Evolutionary conservation across 176 grass and related monocot genomes (phyloP).

Genomic region (Ampelocalamus luodianensis): DNA sequence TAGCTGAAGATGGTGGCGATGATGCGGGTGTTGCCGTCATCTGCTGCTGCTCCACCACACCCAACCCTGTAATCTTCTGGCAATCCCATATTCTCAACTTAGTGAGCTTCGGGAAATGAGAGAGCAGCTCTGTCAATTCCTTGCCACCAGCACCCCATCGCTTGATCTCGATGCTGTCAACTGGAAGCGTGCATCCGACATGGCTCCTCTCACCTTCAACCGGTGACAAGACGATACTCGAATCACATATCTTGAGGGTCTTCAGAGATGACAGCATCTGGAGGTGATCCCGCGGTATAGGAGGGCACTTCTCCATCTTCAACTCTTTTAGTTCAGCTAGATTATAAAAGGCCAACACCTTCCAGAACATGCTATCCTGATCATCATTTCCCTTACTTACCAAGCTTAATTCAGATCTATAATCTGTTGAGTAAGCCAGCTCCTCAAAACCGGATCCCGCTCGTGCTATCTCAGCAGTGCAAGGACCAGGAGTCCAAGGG

Average conservation of each 20-base stretch:
- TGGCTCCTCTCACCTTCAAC: not conserved
- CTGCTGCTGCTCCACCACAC: not conserved
- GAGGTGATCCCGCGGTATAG: not conserved
- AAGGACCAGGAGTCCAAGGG: not conserved
- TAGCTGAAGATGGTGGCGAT: not conserved
- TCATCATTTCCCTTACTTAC: fast-evolving
- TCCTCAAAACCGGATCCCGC: fast-evolving
- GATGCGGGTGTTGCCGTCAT: not conserved
- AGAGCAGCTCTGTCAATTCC: not conserved
- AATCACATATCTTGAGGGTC: fast-evolving
- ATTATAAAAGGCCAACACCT: not conserved
- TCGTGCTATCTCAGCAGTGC: not conserved
- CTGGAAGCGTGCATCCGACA: not conserved
- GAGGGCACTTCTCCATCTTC: fast-evolving
- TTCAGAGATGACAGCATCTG: not conserved
- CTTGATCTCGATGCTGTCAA: fast-evolving
- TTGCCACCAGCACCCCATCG: not conserved
- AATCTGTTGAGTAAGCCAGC: fast-evolving
- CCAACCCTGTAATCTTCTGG: not conserved
- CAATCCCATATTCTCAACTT: fast-evolving
- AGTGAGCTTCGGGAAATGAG: not conserved
- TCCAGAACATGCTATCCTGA: fast-evolving
- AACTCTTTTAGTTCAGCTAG: not conserved
- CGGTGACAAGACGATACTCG: not conserved
- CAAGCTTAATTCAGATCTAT: fast-evolving